phyloP scores from a whole-genome alignment of 306 rosid genomes.

The Cucurbita moschata region DNA sequence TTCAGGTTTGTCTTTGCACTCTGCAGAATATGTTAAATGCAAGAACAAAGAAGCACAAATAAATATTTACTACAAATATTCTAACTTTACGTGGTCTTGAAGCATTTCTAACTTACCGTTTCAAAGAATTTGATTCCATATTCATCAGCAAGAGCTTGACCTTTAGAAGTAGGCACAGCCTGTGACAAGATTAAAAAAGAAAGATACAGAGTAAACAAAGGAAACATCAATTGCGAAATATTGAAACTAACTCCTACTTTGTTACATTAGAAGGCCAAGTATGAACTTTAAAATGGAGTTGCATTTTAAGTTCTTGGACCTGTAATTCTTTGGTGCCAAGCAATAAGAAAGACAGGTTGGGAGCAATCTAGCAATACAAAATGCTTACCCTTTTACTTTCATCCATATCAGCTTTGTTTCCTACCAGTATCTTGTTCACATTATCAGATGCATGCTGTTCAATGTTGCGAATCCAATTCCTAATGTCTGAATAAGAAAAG shows the following conservation, averaged over 20 bases:
- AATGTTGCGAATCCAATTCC: conserved; percentile 80
- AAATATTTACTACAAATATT: too few species aligned
- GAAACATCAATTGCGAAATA: background rate
- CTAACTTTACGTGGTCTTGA: background rate
- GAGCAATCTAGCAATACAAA: background rate
- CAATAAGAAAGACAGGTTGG: background rate
- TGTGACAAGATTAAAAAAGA: conserved; percentile 15
- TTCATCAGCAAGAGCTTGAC: conserved; percentile 92
- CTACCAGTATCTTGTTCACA: conserved; percentile 70
- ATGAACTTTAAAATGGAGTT: background rate
- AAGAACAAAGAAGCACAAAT: background rate
- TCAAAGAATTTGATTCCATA: conserved; percentile 78
- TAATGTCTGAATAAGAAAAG: conserved; percentile 40
- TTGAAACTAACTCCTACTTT: background rate
- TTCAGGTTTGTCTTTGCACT: conserved; percentile 87
- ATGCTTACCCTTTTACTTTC: conserved; percentile 63
- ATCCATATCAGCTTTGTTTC: conserved; percentile 86
- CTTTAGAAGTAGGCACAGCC: conserved; percentile 76
- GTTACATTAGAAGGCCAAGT: background rate
- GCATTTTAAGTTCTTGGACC: background rate
- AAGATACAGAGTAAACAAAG: background rate
- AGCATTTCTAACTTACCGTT: conserved; percentile 46
- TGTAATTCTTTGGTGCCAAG: background rate
- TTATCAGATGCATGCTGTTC: conserved; percentile 78
- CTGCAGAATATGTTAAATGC: conserved; percentile 25